Evolutionary conservation across 179 eudicot species (phyloP), one percentile per base, ranked within the genome.

Genomic region (Beta corolliflora): DNA sequence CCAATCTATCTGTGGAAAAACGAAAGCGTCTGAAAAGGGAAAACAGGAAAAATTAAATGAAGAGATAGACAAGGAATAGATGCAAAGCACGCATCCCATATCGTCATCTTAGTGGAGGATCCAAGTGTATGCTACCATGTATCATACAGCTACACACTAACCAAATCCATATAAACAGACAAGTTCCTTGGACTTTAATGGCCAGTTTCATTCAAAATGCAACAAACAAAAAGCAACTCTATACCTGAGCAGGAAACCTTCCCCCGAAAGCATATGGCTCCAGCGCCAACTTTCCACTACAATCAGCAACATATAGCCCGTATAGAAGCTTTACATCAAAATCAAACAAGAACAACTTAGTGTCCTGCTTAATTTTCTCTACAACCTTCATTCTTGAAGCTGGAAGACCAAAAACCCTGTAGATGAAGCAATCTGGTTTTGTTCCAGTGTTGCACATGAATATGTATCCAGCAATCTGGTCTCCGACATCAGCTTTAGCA

Each of bases 351-450:
- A 94, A 94, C 64, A 93, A 87, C 83, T 87, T 91, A 9, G 86
- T 70, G 54, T 89, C 88, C 41, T 85, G 91, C 81, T 87, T 93
- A n/a, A 94, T 91, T 77, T 88, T 86, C 88, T 90, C 87, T 8
- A 89, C 92, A 77, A 75, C 85, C 18, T 76, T 89, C 65, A 71
- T 79, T 78, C 76, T 83, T 18, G 92, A 89, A 58, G 83, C 85
- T 81, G 98, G 97, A 84, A 94, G 91, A 83, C 98, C 97, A 55
- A 94, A 93, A 80, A 94, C 93, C 70, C 92, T 87, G 81, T 91
- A 91, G 29, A 44, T 80, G 77, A 79, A 94, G 84, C 97, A 94
- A 59, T 93, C 91, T 53, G 85, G 84, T 84, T 93, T 94, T 48
- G 95, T 92, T 48, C 18, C 86, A 50, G 71, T 48, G 78, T 83